Evolutionary conservation across 2,329 filamentous ascomycete genomes (phyloP), one percentile per base, ranked within the genome.

Genomic region (Rosellinia necatrix): DNA sequence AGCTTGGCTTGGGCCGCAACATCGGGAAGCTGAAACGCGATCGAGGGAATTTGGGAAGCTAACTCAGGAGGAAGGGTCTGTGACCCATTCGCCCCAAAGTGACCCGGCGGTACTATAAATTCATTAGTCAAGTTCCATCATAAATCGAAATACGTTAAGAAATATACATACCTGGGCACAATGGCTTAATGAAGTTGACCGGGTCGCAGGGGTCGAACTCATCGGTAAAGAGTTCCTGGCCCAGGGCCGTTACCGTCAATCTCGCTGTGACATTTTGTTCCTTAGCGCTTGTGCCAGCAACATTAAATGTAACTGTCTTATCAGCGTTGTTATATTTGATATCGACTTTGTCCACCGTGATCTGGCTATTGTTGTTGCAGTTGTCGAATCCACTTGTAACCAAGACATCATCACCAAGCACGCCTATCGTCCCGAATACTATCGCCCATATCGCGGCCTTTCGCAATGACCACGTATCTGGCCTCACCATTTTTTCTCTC

Each of bases 1-100:
- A 99, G 77, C 40, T 87, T 94, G 29, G 92, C 94, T 66, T 88
- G 76, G 32, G 93, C 93, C 52, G 93, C 88, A 64, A 99, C 88
- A 71, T 99, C 92, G 46, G 94, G 94, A 27, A 99, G 80, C 58
- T 84, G 83, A 76, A 97, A 99, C 10, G 93, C 93, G 63, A 99
- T 96, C 2, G 84, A 77, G 1, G 94, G 94, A 35, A 99, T 93
- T 74, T 89, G 76, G 50, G 81, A 81, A 53, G 90, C 86, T 69
- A 87, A 93, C 58, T 86, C 68, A 0, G 82, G 74, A 13, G 92
- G 89, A 34, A 99, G 89, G 25, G 78, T 74, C 71, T 94, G 88
- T 3, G 75, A 76, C 42, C 92, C 93, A 38, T 77, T 75, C 6
- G 93, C 92, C 12, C 84, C 74, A 68, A 97, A 99, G 5, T 73